Base-by-base conservation (phyloP, 495 filamentous ascomycete species). In the Neurospora sp. region DNA sequence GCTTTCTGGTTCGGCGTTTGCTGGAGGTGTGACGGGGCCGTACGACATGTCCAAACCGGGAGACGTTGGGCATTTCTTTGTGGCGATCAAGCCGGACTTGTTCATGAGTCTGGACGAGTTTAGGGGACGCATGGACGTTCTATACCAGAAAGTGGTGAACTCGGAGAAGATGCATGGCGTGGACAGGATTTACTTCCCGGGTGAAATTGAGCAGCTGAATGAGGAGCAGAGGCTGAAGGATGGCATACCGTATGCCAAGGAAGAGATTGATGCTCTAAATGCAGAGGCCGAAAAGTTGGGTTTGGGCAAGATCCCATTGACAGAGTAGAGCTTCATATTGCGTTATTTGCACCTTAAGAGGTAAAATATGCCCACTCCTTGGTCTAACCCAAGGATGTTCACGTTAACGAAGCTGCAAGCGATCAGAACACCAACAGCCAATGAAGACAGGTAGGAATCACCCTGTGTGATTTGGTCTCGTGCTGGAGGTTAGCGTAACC, bases 151-250 rank as follows among this genome's bases (percentile, higher is more conserved):
- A 31, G 91, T 92, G 7, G 86, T 90, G 0, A 87, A 84, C 8
- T 86, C 85, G 0, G 88, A 93, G 31, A 92, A 85, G 81, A 89
- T 89, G 83, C 85, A 82, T 2, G 91, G 89, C 0, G 90, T 93
- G n/a, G 90, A 93, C 4, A 82, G 88, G 68, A 92, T 94, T 8
- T 94, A 92, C 76, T 94, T 92, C 77, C 91, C 92, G 0, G 92
- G 92, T 1, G 92, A 94, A 81, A 89, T 93, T 73, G 92, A 94
- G 81, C 88, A 89, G 76, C 73, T 90, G 68, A 88, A 76, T 0
- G 82, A 89, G 71, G 85, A 89, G 74, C 79, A 87, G 74, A 84
- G 92, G 40, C 69, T 84, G 41, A 77, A 72, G 42, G 82, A 83
- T 12, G 92, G 92, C 0, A 93, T 94, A 71, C 92, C 91, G 3